These are phyloP conservation scores for Trichoderma afroharzianum DNA, from an alignment of 2,329 filamentous ascomycete genomes.

Conservation along the genomic window DNA sequence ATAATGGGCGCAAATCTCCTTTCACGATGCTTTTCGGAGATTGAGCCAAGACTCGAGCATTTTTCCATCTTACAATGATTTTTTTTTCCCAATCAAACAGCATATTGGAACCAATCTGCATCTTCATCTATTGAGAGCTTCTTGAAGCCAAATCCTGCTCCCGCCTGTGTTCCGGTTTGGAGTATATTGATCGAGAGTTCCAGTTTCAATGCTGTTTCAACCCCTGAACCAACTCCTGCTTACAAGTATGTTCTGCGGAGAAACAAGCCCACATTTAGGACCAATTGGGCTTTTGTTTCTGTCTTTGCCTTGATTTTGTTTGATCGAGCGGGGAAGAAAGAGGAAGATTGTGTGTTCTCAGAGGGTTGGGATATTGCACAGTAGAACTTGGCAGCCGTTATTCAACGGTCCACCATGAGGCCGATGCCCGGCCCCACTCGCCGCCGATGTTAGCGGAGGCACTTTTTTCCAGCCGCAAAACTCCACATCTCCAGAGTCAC, in stretches of 20 bases:
- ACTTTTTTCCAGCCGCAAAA: not conserved
- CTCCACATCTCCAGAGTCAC: not conserved
- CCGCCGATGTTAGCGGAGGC: constrained; percentile 1
- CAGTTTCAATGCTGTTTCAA: constrained; percentile 1
- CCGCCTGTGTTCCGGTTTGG: not conserved
- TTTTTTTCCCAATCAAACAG: not conserved
- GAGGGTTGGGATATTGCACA: not conserved
- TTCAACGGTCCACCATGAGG: not conserved
- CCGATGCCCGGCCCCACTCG: constrained; percentile 10
- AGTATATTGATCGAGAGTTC: not conserved
- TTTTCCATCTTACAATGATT: not conserved
- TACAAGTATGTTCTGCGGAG: not conserved
- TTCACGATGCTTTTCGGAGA: not conserved
- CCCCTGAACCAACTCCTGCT: constrained; percentile 6
- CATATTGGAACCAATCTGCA: not conserved
- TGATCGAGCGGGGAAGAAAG: not conserved
- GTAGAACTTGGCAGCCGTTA: not conserved
- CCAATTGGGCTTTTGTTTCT: not conserved
- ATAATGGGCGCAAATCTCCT: not conserved
- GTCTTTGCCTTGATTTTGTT: not conserved
- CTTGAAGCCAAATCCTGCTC: not conserved
- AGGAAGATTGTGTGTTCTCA: not conserved
- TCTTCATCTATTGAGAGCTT: not conserved
- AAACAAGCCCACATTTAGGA: not conserved
- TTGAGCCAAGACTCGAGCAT: not conserved